phyloP scores from a whole-genome alignment of 169 alveolate species.

The Fabrea salina region DNA sequence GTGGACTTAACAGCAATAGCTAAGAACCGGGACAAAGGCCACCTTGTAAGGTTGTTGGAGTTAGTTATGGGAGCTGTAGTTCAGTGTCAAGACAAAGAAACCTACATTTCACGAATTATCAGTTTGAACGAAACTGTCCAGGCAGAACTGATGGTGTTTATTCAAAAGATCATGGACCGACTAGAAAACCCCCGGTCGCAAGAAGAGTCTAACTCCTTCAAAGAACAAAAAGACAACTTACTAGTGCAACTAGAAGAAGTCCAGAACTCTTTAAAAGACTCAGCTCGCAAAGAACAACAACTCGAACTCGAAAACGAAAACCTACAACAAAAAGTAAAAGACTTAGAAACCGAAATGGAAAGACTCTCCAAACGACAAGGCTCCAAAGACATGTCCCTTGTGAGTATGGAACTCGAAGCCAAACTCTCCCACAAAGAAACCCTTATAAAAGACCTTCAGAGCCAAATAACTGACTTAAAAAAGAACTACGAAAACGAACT shows the following conservation, averaged over 20 bases:
- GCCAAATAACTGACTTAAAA: slow-evolving; percentile 9
- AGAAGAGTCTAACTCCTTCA: background rate
- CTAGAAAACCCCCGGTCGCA: background rate
- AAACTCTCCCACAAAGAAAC: background rate
- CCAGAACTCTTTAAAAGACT: background rate
- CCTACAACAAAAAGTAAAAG: background rate
- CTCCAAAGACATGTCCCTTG: background rate
- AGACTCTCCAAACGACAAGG: background rate
- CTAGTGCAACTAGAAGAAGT: slow-evolving; percentile 3
- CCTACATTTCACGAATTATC: slow-evolving; percentile 27
- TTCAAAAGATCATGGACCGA: background rate
- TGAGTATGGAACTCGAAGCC: background rate
- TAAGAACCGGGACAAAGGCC: background rate
- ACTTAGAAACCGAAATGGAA: slow-evolving; percentile 6
- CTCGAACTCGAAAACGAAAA: background rate
- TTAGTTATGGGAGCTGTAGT: slow-evolving; percentile 23
- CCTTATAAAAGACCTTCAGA: slow-evolving; percentile 1
- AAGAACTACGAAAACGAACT: background rate
- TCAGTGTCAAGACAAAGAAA: background rate
- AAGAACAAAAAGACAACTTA: background rate
- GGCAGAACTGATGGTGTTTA: slow-evolving; percentile 23
- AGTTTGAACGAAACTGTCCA: slow-evolving; percentile 1
- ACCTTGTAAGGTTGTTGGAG: background rate
- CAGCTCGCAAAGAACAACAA: background rate
- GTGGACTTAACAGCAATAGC: slow-evolving; percentile 4